Percentiles rank a stretch among this genome's conserved stretches.
Evolutionary conservation across 2,329 filamentous ascomycete genomes (phyloP).

Genomic region (Trematosphaeria pertusa): DNA sequence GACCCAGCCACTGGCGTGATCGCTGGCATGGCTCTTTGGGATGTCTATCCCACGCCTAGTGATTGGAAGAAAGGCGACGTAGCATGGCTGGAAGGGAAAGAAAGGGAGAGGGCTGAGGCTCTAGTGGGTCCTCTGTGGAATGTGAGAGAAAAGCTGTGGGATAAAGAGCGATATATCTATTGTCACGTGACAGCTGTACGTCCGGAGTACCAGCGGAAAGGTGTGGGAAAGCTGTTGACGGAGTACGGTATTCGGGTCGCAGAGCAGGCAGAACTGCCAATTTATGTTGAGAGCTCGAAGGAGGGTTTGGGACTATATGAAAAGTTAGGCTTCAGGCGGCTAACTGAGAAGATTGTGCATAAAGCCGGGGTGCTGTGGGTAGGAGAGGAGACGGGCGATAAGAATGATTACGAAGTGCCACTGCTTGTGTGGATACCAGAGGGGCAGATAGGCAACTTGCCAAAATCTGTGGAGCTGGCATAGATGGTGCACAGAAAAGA

Average conservation of each 20-base stretch:
- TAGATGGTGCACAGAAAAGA: background rate
- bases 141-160: conserved; percentile 29
- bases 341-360: conserved; percentile 52
- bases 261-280: conserved; percentile 48
- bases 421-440: conserved; percentile 27
- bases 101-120: conserved; percentile 53
- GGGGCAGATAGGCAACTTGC: conserved; percentile 15
- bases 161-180: conserved; percentile 29
- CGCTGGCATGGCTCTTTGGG: conserved; percentile 57
- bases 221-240: conserved; percentile 52
- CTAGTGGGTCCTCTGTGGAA: conserved; percentile 50
- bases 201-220: conserved; percentile 52
- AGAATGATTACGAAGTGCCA: conserved; percentile 17
- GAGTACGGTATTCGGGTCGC: conserved; percentile 48
- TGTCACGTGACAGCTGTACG: conserved; percentile 55
- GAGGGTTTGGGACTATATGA: conserved; percentile 54
- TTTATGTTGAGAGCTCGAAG: conserved; percentile 58
- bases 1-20: conserved; percentile 54
- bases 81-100: conserved; percentile 55
- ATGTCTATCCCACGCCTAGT: conserved; percentile 52
- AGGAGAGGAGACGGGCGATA: conserved; percentile 14
- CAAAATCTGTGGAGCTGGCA: conserved; percentile 21
- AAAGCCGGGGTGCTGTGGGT: conserved; percentile 45
- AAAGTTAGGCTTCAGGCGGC: conserved; percentile 54
- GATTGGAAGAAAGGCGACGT: conserved; percentile 56